Evolutionary conservation across 176 grass and related monocot species (phyloP), one percentile per base, ranked within the genome.

Genomic region (Triticum turgidum): DNA sequence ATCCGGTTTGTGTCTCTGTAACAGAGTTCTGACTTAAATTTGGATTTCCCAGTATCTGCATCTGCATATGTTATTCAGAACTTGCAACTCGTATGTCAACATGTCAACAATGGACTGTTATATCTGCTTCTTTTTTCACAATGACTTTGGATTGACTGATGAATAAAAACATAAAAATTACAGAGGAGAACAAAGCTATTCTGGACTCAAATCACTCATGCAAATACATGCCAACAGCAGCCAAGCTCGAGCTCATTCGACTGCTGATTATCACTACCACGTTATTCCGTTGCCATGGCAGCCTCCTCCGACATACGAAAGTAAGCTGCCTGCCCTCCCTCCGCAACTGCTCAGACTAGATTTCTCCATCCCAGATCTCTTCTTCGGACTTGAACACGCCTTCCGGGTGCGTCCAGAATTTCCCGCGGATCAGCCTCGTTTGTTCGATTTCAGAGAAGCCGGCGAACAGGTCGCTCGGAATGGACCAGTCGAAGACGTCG

Each of bases 401-500:
- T 17, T 75, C 72, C 24, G 72, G 72, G 42, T 75, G 72, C 9
- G 24, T 51, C 72, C 72, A 75, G 42, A 75, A 75, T 0, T 6
- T 7, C 42, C 42, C 72, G 17, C 72, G 72, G 42, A 51, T 13
- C 72, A 75, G 24, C 72, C 17, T 75, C 24, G 85, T 89, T 89
- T 96, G 94, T 69, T 93, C 66, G 85, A 93, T 95, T 52, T 84
- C 86, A n/a, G 81, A 89, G 78, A 95, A 87, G 81, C 91, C 49
- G 1, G 24, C 73, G 62, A 89, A 71, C 22, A 95, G 58, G 7
- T 93, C 89, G 5, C 89, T 74, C n/a, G 94, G 89, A 76, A 96
- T 93, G 79, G 87, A 91, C 94, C 94, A 96, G 91, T 86, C 89
- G 87, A 78, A 89, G 42, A 93, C 35, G 42, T 93, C 87, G n/a